phyloP scores from a whole-genome alignment of 768 basidiomycete species.

The Wakefieldia striispora region DNA sequence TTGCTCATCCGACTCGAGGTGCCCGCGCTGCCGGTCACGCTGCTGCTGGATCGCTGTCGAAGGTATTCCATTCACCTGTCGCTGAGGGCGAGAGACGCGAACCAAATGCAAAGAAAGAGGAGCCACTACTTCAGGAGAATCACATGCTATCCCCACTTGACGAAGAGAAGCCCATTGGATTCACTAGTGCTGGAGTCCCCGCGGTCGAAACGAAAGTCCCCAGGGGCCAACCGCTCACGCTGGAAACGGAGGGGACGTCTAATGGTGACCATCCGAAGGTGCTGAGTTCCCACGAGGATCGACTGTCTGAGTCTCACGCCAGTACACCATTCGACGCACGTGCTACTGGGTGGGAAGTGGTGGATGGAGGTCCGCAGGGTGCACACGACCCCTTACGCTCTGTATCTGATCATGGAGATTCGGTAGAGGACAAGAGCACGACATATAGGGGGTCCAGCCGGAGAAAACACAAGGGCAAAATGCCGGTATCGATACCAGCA shows the following conservation, averaged over 20 bases:
- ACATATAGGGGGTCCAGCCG: slow-evolving; percentile 48
- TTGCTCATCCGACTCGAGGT: slow-evolving; percentile 34
- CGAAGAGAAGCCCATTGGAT: slow-evolving; percentile 51
- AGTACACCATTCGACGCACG: slow-evolving; percentile 29
- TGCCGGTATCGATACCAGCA: slow-evolving; percentile 63
- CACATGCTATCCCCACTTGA: slow-evolving; percentile 51
- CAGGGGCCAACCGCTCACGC: slow-evolving; percentile 40
- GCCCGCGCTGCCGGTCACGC: slow-evolving; percentile 39
- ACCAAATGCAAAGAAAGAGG: slow-evolving; percentile 14
- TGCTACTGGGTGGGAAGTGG: slow-evolving; percentile 43
- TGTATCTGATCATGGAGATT: slow-evolving; percentile 42
- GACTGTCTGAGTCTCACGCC: not conserved
- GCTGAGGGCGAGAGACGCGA: not conserved
- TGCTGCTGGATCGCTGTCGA: slow-evolving; percentile 33
- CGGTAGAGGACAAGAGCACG: slow-evolving; percentile 48
- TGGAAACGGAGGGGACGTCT: slow-evolving; percentile 28
- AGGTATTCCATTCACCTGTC: slow-evolving; percentile 36
- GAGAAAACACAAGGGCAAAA: slow-evolving; percentile 53
- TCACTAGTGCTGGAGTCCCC: slow-evolving; percentile 62
- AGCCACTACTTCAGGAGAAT: slow-evolving; percentile 45
- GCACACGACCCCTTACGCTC: slow-evolving; percentile 50
- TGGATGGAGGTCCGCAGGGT: slow-evolving; percentile 33
- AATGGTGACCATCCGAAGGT: slow-evolving; percentile 34
- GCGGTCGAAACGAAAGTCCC: slow-evolving; percentile 68
- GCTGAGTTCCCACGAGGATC: slow-evolving; percentile 18